Evolutionary conservation across 2,329 filamentous ascomycete genomes (phyloP).

Genomic region (Berkeleyomyces rouxiae): DNA sequence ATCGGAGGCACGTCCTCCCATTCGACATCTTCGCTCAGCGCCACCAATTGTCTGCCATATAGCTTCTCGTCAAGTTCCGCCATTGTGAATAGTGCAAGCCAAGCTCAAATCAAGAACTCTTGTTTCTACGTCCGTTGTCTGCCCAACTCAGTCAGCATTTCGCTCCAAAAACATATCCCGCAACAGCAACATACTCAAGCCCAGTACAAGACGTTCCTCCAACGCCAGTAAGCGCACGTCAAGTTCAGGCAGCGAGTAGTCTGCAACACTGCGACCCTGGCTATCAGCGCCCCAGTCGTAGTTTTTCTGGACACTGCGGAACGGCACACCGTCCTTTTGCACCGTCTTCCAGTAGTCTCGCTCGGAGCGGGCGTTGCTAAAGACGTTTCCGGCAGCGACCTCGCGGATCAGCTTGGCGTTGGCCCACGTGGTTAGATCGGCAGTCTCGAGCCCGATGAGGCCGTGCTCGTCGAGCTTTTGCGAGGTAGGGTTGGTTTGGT

Average conservation of each 20-base stretch:
- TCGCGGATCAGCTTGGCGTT: constrained; percentile 30
- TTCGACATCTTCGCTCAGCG: constrained; percentile 43
- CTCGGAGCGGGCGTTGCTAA: constrained; percentile 30
- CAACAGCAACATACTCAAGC: constrained; percentile 20
- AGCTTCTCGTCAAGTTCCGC: constrained; percentile 33
- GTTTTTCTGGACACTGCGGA: constrained; percentile 25
- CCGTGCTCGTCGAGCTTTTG: constrained; percentile 28
- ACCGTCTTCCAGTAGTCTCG: constrained; percentile 42
- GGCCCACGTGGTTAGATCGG: constrained; percentile 33
- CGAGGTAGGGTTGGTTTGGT: constrained; percentile 34
- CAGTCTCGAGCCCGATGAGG: constrained; percentile 28
- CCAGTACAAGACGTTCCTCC: constrained; percentile 27
- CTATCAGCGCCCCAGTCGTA: constrained; percentile 33
- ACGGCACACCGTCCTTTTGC: constrained; percentile 34
- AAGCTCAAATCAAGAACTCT: not conserved
- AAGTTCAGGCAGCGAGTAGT: constrained; percentile 31
- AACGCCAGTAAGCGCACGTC: constrained; percentile 27
- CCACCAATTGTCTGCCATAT: constrained; percentile 32
- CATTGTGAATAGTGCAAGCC: constrained; percentile 27
- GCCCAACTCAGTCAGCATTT: not conserved
- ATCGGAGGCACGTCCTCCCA: constrained; percentile 81
- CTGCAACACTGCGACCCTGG: constrained; percentile 31
- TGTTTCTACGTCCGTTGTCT: constrained; percentile 2
- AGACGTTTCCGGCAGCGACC: constrained; percentile 22
- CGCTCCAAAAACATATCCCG: constrained; percentile 15